Base-by-base conservation (phyloP, 495 filamentous ascomycete genomes). In the Talaromyces ruber region DNA sequence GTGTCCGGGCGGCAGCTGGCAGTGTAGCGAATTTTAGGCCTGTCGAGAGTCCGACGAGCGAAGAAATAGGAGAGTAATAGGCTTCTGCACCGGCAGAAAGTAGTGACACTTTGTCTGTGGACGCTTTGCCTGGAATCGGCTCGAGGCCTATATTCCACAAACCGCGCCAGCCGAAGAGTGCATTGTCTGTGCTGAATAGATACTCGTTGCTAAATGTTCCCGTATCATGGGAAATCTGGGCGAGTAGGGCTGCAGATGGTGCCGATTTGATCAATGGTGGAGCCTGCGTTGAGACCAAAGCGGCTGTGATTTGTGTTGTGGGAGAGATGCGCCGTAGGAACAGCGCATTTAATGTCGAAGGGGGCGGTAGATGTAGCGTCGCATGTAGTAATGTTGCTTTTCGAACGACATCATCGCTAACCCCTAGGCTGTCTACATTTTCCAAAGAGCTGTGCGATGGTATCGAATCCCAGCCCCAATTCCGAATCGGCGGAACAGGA, bases 61-160 rank as follows among this genome's bases (percentile, higher is more conserved):
- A 96, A 66, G 97, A 97, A 18, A 96, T 76, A 0, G 91, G 86
- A 6, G 92, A 92, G 69, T 98, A 98, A 72, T 98, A 98, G 28
- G 95, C 77, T 69, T 98, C 94, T 50, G 87, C 94, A n/a, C 94
- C 94, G 16, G 85, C 86, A 62, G 87, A 90, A 61, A 93, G 88
- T 32, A 81, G 72, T 6, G 77, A 78, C 12, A 75, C 56, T 24
- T 55, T 70, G 7, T 58, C 55, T 12, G 54, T 62, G 5, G 37
- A 28, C 9, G 26, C 9, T 55, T 30, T 62, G 12, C n/a, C 9
- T 32, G 53, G 58, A 28, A 83, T 81, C 22, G 89, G 88, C 68
- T 97, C 89, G 6, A 85, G 84, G 26, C 93, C 94, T 66, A 97
- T 97, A 70, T 98, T 98, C 73, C 95, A 98, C 0, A 98, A 79